Base-by-base conservation (phyloP, 345 rosid species). In the Salix viminalis region DNA sequence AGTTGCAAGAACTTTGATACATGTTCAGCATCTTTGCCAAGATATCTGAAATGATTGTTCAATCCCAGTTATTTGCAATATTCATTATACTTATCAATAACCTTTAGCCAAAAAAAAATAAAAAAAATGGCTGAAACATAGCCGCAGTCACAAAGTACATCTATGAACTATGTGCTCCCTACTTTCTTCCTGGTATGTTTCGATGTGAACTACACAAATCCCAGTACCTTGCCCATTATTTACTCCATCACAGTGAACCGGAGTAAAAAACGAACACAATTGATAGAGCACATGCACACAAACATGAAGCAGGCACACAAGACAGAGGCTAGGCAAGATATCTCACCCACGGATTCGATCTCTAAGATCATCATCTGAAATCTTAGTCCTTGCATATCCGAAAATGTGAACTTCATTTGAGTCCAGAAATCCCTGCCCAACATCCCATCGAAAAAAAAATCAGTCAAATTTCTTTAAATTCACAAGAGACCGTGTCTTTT, bases 371-470 rank as follows among this genome's bases (percentile, higher is more conserved):
- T 90, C 85, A 81, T 90, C 97, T 16, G 97, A 84, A 79, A 94
- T 92, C 85, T 90, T 90, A 70, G 91, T 91, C 88, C 98, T 90
- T 34, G 98, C 97, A 87, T 94, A 94, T 52, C 98, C 98, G 82
- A 94, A 92, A 68, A 92, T 90, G 76, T 94, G 97, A 76, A 96
- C 98, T 89, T 91, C 98, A 70, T 88, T 76, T 42, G 90, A 77
- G 74, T 78, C 91, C 36, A 96, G 88, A 85, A 96, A 94, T 3
- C 97, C 97, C 98, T 93, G 86, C 77, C 58, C 76, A 80, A 75
- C 65, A 65, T 52, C 67, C 65, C 67, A 70, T 65, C 36, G 36
- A 50, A 44, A 74, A 67, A 68, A 61, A 14, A 28, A 65, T 64
- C 9, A 42, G 42, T 11, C 2, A 21, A 71, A 70, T 4, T 21